A percentile compares a stretch with the other conserved stretches of the same genome.
These are phyloP conservation scores for Kwoniella sp. DNA, from an alignment of 768 basidiomycete genomes.

Conservation along the genomic window DNA sequence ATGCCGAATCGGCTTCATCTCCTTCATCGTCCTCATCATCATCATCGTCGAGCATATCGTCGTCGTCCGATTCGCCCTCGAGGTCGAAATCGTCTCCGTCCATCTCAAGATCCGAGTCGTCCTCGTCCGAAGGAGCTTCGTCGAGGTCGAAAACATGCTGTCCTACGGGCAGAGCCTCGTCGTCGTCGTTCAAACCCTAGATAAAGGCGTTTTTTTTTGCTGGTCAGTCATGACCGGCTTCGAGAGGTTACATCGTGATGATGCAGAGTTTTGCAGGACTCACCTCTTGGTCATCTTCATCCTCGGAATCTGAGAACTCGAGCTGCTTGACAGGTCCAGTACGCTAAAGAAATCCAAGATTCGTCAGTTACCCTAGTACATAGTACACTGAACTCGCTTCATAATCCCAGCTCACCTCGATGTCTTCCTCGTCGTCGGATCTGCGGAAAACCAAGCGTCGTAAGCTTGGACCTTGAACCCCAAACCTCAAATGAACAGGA, in stretches of 20 bases:
- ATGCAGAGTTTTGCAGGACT: conserved; percentile 11
- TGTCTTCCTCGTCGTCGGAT: conserved; percentile 34
- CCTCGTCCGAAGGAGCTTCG: conserved; percentile 41
- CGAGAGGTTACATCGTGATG: neutral
- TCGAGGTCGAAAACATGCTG: conserved; percentile 52
- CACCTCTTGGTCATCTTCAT: conserved; percentile 37
- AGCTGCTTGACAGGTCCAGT: conserved; percentile 45
- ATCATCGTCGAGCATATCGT: conserved; percentile 39
- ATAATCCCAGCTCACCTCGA: conserved; percentile 21
- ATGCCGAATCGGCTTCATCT: conserved; percentile 45
- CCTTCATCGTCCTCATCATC: conserved; percentile 38
- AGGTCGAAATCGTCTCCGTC: conserved; percentile 41
- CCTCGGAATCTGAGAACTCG: conserved; percentile 49
- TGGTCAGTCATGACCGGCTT: neutral
- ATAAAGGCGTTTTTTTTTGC: neutral
- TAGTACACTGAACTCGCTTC: no score
- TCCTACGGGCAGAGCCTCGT: conserved; percentile 38
- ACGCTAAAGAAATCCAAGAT: conserved; percentile 11
- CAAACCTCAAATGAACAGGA: neutral
- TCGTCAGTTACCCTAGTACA: no score
- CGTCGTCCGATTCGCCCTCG: conserved; percentile 25
- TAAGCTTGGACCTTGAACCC: neutral
- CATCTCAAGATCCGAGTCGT: conserved; percentile 37
- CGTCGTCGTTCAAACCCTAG: conserved; percentile 32
- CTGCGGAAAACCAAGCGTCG: conserved; percentile 2